These are phyloP conservation scores for Peronosclerospora sorghi DNA, from an alignment of 352 stramenopile genomes.

Conservation along the genomic window DNA sequence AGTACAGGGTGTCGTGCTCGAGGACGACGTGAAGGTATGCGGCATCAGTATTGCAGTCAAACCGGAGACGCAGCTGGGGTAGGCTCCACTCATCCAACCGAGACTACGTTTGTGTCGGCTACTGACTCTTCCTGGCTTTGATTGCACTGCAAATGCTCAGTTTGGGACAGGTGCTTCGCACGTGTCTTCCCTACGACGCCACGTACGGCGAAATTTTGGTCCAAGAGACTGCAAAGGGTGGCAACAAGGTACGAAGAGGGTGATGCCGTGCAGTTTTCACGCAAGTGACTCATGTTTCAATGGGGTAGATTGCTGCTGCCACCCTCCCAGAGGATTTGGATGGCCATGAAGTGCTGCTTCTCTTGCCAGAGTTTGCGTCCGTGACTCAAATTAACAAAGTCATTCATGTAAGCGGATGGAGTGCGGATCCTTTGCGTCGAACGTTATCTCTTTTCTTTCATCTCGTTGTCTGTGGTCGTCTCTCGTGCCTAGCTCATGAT, in stretches of 20 bases:
- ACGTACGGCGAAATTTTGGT: slow-evolving; percentile 53
- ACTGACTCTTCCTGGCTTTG: not conserved
- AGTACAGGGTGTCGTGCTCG: slow-evolving; percentile 51
- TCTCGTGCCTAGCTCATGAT: slow-evolving; percentile 39
- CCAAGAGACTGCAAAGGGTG: slow-evolving; percentile 27
- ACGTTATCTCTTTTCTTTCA: not conserved
- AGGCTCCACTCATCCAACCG: not conserved
- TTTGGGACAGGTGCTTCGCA: slow-evolving; percentile 39
- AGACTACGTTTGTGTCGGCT: not conserved
- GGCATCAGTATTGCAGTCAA: slow-evolving; percentile 49
- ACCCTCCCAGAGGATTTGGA: slow-evolving; percentile 54
- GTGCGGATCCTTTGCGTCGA: not conserved
- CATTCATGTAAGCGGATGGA: slow-evolving; percentile 37
- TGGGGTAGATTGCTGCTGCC: slow-evolving; percentile 29
- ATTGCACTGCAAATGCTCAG: slow-evolving; percentile 13
- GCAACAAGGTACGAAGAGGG: slow-evolving; percentile 22
- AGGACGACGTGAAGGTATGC: slow-evolving; percentile 70
- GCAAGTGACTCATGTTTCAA: not conserved
- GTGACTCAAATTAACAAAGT: slow-evolving; percentile 60
- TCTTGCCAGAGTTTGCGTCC: slow-evolving; percentile 53
- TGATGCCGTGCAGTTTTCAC: not conserved
- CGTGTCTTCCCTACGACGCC: slow-evolving; percentile 55
- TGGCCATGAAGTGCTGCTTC: slow-evolving; percentile 50
- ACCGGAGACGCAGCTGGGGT: slow-evolving; percentile 39
- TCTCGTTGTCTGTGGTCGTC: slow-evolving; percentile 1